Percentiles rank a stretch among this genome's conserved stretches.
Conservation (phyloP, 768 basidiomycete genomes). For the Russula vinacea region DNA sequence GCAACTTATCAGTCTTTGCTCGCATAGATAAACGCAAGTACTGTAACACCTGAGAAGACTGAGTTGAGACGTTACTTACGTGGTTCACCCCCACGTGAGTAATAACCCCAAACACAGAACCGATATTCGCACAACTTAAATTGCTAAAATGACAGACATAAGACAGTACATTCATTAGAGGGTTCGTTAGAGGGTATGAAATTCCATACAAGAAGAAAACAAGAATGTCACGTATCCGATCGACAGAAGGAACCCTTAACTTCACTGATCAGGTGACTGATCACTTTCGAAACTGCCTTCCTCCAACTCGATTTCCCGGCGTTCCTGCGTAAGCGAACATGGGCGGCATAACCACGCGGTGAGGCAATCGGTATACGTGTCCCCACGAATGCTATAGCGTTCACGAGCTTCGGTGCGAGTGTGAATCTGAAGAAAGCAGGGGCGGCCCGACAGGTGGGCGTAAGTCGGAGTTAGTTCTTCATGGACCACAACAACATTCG, state of each 20-base stretch:
- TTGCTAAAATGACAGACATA: background rate
- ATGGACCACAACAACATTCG: background rate
- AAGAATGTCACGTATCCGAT: too few species aligned
- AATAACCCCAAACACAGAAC: too few species aligned
- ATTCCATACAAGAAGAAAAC: background rate
- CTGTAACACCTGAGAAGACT: too few species aligned
- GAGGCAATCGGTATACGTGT: background rate
- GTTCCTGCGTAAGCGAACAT: slow-evolving; percentile 7
- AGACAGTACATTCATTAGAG: background rate
- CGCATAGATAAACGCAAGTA: too few species aligned
- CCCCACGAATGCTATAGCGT: slow-evolving; percentile 1
- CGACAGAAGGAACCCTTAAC: background rate
- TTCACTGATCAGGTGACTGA: too few species aligned
- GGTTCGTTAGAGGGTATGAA: background rate
- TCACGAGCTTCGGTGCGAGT: background rate
- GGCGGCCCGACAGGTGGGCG: too few species aligned
- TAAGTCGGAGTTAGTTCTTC: background rate
- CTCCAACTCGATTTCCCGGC: slow-evolving; percentile 15
- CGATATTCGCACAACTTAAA: too few species aligned
- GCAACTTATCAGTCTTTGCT: too few species aligned
- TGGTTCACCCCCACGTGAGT: too few species aligned
- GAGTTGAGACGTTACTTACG: too few species aligned
- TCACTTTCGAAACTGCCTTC: background rate
- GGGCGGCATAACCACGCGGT: background rate
- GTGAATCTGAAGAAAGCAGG: background rate